Base-by-base conservation (phyloP, 306 rosid genomes). In the Luffa aegyptiaca region DNA sequence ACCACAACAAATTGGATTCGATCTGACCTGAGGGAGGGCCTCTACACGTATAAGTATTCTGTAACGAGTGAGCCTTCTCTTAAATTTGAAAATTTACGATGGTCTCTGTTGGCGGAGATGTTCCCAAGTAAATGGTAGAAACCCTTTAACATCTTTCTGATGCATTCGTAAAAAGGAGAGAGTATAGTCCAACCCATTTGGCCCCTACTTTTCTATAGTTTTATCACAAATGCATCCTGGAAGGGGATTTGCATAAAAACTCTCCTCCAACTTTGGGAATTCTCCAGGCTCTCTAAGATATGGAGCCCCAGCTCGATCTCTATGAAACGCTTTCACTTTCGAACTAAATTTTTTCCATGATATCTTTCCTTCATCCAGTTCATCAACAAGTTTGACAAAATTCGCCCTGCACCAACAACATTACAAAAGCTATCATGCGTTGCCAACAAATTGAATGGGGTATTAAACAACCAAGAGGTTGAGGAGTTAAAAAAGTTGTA, bases 231-330 rank as follows among this genome's bases (percentile, higher is more conserved):
- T 91, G 85, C 99, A 95, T 46, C 92, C 97, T 0, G 97, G 97
- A 42, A 81, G 66, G 55, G 99, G 97, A 85, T 95, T 95, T 78
- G 98, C 96, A 76, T 90, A 93, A 82, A 95, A 95, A 84, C 99
- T 93, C 84, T 95, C 99, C 90, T 95, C 99, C 83, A 89, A 86
- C 88, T 93, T 95, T 3, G 99, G 96, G 87, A 87, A 88, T 74
- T 95, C 98, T 71, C 99, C 99, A 10, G 82, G 9, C 85, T 89
- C 91, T 81, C 98, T 89, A 20, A 13, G 75, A 81, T 90, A 91
- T 31, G 99, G 99, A 72, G 91, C 92, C 52, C 99, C 97, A 4
- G 59, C 86, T 56, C 89, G 90, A 81, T 90, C 92, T 77, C 2
- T n/a, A 58, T 91, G 99, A 88, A 93, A 88, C 75, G 82, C 83